Evolutionary conservation across 805 yeast species (phyloP).

Genomic region (Lipomyces spencermartinsiae): DNA sequence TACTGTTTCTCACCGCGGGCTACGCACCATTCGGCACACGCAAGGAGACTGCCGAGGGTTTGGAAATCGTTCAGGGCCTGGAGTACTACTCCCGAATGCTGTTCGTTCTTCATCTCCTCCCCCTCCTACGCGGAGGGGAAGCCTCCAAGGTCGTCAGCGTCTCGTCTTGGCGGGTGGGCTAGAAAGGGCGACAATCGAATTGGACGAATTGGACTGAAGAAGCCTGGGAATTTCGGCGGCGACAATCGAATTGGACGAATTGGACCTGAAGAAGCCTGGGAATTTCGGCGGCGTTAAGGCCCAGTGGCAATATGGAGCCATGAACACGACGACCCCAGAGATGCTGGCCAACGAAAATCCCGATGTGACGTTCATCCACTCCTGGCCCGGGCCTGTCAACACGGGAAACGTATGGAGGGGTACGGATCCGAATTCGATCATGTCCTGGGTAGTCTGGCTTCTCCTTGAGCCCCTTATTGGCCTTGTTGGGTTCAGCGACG

Average conservation of each 20-base stretch:
- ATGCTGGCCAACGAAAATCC: constrained; percentile 7
- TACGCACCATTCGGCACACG: constrained; percentile 9
- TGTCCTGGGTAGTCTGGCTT: constrained; percentile 8
- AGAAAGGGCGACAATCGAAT: constrained; percentile 6
- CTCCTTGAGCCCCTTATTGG: constrained; percentile 4
- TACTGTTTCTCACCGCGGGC: constrained; percentile 5
- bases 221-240: too few species aligned
- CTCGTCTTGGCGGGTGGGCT: not conserved
- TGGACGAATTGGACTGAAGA: too few species aligned
- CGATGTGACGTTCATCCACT: constrained; percentile 10
- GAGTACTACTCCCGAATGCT: constrained; percentile 9
- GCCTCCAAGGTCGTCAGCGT: constrained; percentile 13
- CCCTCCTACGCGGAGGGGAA: constrained; percentile 9
- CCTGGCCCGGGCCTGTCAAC: constrained; percentile 6
- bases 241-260: too few species aligned
- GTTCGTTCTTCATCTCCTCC: constrained; percentile 11
- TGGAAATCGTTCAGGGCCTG: constrained; percentile 11
- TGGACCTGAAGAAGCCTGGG: constrained; percentile 8
- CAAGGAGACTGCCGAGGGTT: constrained; percentile 7
- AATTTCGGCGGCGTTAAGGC: constrained; percentile 7
- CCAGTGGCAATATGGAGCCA: not conserved
- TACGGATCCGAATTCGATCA: constrained; percentile 6
- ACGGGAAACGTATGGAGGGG: constrained; percentile 8
- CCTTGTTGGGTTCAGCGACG: constrained; percentile 7
- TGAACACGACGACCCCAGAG: constrained; percentile 8